Base-by-base conservation (phyloP, 176 grass and related monocot genomes). In the Oropetium thomaeum region DNA sequence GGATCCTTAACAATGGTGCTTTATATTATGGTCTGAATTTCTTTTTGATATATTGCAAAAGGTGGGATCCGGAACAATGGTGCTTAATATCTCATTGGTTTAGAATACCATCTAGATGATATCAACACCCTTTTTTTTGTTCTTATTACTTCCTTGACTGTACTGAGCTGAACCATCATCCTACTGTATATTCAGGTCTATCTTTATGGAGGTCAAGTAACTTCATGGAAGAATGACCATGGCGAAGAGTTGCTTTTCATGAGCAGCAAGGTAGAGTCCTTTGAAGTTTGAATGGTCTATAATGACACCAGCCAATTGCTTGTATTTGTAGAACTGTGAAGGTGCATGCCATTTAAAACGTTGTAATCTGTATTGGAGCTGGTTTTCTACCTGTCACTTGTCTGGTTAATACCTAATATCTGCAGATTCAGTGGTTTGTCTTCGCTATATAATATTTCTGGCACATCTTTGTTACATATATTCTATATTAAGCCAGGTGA, bases 141-240 rank as follows among this genome's bases (percentile, higher is more conserved):
- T 51, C 3, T 49, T 20, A 19, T n/a, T 51, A 15, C 32, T 59
- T 74, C 8, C 39, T 76, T 75, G 49, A 23, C 20, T 8, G 2
- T 60, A 32, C 27, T 47, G 14, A 47, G n/a, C n/a, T 19, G 3
- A 37, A 37, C 7, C 1, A 37, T 7, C 7, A 7, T 37, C 15
- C 3, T 49, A 35, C 8, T 70, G 0, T 75, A 4, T 70, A 70
- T 44, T 27, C 48, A 93, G 90, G 34, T 93, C 52, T 70, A 51
- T 69, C 87, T 93, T 67, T 93, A 87, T 81, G 90, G 90, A 68
- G 90, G 80, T 67, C 90, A 93, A 84, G 86, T 93, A 69, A 90
- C 76, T 58, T 87, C 90, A 28, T 93, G 90, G 90, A 93, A 93
- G 85, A 90, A 93, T 70, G 90, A 93, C 51, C 63, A 89, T 74